Percentiles rank a stretch among this genome's conserved stretches.
These are phyloP conservation scores for Ganoderma leucocontextum DNA, from an alignment of 1,284 basidiomycete species.

Conservation along the genomic window DNA sequence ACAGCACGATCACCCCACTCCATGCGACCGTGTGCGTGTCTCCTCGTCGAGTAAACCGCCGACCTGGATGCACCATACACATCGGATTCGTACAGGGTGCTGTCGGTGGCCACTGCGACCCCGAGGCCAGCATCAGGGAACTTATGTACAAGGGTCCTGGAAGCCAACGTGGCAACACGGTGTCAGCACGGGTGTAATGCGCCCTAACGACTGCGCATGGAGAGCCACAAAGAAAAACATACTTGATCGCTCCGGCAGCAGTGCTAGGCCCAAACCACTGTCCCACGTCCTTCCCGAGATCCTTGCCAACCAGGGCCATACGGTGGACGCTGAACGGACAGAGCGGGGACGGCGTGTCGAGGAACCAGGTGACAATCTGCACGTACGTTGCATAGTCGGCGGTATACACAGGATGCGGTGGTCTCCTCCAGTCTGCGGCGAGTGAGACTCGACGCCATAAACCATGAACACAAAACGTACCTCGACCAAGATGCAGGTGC, in stretches of 20 bases:
- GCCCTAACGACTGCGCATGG: constrained; percentile 1
- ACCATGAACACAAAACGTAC: constrained; percentile 53
- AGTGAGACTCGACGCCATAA: not conserved
- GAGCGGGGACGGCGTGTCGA: constrained; percentile 89
- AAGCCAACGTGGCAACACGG: not conserved
- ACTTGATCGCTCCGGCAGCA: constrained; percentile 95
- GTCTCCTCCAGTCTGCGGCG: constrained; percentile 81
- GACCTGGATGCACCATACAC: constrained; percentile 83
- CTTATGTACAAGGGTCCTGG: constrained; percentile 77
- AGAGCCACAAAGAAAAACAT: constrained; percentile 37
- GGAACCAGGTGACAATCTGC: constrained; percentile 92
- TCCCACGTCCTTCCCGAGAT: constrained; percentile 94
- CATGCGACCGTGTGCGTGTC: constrained; percentile 41
- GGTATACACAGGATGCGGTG: constrained; percentile 64
- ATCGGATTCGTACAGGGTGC: constrained; percentile 83
- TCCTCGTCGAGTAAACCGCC: constrained; percentile 44
- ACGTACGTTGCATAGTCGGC: constrained; percentile 81
- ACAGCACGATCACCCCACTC: constrained; percentile 89
- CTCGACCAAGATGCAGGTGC: constrained; percentile 85
- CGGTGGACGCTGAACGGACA: constrained; percentile 96
- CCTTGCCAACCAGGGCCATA: constrained; percentile 95
- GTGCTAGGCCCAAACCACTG: constrained; percentile 99
- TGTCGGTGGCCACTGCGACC: constrained; percentile 86
- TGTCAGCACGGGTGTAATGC: constrained; percentile 12
- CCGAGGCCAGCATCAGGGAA: constrained; percentile 87